A percentile compares a stretch with the other conserved stretches of the same genome.
These are phyloP conservation scores for Myriangium duriaei DNA, from an alignment of 2,329 filamentous ascomycete species.

Conservation along the genomic window DNA sequence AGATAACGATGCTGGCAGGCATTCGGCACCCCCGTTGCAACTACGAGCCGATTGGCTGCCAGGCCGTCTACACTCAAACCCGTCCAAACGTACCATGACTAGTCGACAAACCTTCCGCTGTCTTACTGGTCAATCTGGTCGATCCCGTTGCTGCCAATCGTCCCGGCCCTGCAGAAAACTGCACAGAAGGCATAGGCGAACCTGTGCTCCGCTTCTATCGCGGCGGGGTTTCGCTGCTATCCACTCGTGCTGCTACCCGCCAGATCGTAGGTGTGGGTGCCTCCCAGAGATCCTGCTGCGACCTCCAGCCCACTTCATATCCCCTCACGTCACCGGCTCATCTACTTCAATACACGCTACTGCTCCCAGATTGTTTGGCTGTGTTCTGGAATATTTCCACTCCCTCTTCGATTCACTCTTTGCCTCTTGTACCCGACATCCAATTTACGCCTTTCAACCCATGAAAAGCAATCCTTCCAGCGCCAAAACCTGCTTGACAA, in stretches of 20 bases:
- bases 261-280: too few relatives aligned
- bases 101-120: conserved; percentile 8
- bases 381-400: too few relatives aligned
- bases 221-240: conserved; percentile 4
- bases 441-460: too few relatives aligned
- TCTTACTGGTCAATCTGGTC: conserved; percentile 1
- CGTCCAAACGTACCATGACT: conserved; percentile 7
- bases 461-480: conserved; percentile 1
- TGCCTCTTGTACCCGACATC: too few relatives aligned
- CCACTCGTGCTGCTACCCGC: not conserved
- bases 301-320: too few relatives aligned
- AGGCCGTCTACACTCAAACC: not conserved
- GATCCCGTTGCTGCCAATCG: not conserved
- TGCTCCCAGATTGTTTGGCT: too few relatives aligned
- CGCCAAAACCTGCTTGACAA: not conserved
- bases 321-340: not conserved
- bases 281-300: conserved; percentile 1
- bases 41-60: conserved; percentile 8
- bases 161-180: conserved; percentile 4
- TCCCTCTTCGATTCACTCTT: not conserved
- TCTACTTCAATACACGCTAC: not conserved
- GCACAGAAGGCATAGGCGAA: conserved; percentile 10
- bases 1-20: conserved; percentile 9
- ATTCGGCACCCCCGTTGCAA: conserved; percentile 1
- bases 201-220: conserved; percentile 9